These are phyloP conservation scores for Leucosporidium scottii DNA, from an alignment of 768 basidiomycete genomes.

Conservation along the genomic window DNA sequence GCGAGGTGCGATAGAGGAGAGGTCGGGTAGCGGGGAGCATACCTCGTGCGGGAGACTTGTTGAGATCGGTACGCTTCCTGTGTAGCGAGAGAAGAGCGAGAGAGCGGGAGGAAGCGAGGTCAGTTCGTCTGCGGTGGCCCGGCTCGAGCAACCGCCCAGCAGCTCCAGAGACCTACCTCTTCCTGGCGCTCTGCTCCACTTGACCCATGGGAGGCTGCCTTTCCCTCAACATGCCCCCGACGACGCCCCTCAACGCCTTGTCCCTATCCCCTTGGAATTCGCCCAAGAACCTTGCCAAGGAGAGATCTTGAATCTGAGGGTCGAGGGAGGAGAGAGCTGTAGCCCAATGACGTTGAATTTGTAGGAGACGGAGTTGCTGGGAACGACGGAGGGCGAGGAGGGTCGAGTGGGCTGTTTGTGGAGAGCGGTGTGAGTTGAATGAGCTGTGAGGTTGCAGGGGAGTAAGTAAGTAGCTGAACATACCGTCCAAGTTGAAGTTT, in stretches of 20 bases:
- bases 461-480: neutral
- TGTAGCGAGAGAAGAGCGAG: slow-evolving; percentile 54
- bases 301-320: slow-evolving; percentile 1
- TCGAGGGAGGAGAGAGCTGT: slow-evolving; percentile 14
- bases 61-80: neutral
- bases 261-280: slow-evolving; percentile 7
- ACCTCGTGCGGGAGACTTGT: neutral
- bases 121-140: neutral
- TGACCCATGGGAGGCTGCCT: neutral
- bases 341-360: slow-evolving; percentile 8
- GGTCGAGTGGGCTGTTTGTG: neutral
- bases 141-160: neutral
- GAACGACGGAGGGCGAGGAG: slow-evolving; percentile 3
- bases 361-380: slow-evolving; percentile 4
- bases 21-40: neutral
- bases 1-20: neutral
- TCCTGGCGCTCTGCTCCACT: slow-evolving; percentile 9
- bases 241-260: neutral
- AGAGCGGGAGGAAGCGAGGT: slow-evolving; percentile 43
- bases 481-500: neutral
- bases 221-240: slow-evolving; percentile 9
- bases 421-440: slow-evolving; percentile 9
- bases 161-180: neutral
- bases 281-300: slow-evolving; percentile 7
- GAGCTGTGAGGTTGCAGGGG: neutral